Conservation (phyloP, 1,139 yeast species). For the Saccharomyces hybrid region DNA sequence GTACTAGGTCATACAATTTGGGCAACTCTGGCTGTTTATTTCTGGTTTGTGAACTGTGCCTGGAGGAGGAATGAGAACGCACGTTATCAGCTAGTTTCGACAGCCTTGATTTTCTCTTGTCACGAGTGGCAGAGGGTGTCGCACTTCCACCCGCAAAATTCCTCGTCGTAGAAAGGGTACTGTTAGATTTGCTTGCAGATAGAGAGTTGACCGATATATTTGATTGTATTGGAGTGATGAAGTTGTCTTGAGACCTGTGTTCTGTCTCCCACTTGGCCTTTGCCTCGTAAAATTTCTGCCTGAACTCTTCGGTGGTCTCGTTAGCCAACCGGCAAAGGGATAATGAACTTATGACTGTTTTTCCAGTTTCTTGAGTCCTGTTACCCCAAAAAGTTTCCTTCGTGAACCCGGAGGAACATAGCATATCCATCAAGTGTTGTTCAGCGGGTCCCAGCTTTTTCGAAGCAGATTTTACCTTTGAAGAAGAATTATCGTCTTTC, state of each 20-base stretch:
- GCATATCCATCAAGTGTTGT: slow-evolving; percentile 89
- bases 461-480: slow-evolving; percentile 7
- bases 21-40: slow-evolving; percentile 31
- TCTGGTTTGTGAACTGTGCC: slow-evolving; percentile 45
- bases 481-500: background rate
- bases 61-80: slow-evolving; percentile 38
- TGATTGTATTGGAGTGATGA: background rate
- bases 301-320: slow-evolving; percentile 30
- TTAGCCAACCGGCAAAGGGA: slow-evolving; percentile 65
- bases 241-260: slow-evolving; percentile 7
- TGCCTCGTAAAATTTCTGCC: slow-evolving; percentile 22
- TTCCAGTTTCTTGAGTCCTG: slow-evolving; percentile 75
- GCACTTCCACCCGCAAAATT: background rate
- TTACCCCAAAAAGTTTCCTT: slow-evolving; percentile 76
- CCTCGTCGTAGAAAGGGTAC: background rate
- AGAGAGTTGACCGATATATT: background rate
- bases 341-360: slow-evolving; percentile 78
- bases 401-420: slow-evolving; percentile 81
- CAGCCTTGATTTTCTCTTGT: slow-evolving; percentile 42
- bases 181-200: background rate
- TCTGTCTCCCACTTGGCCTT: slow-evolving; percentile 23
- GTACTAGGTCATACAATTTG: slow-evolving; percentile 30
- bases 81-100: slow-evolving; percentile 39
- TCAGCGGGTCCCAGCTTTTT: slow-evolving; percentile 82
- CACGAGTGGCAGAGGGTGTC: slow-evolving; percentile 8